A percentile compares a stretch with the other conserved stretches of the same genome.
These are phyloP conservation scores for Entomortierella lignicola DNA, from an alignment of 192 early-diverging fungal genomes.

Conservation along the genomic window DNA sequence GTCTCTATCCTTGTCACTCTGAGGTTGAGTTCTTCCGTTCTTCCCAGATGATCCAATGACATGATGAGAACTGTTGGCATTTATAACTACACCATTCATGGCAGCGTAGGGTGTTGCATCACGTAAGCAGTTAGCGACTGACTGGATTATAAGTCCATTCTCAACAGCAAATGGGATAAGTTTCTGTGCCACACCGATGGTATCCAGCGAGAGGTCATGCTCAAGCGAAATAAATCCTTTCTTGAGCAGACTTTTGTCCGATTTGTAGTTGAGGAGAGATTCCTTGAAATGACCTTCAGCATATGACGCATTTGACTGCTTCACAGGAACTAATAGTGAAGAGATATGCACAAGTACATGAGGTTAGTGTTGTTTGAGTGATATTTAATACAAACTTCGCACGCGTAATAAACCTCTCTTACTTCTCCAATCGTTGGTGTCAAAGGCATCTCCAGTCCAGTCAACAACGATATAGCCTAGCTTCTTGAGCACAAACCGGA, in stretches of 20 bases:
- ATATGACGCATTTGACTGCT: background rate
- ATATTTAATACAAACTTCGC: background rate
- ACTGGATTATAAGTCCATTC: slow-evolving; percentile 8
- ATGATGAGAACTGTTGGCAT: background rate
- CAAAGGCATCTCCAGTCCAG: slow-evolving; percentile 50
- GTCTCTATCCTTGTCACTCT: background rate
- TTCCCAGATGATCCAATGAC: background rate
- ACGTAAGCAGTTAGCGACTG: slow-evolving; percentile 27
- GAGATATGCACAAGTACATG: too few species aligned
- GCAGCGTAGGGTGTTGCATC: slow-evolving; percentile 16
- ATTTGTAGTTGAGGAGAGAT: background rate
- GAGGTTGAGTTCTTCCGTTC: background rate
- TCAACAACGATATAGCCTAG: slow-evolving; percentile 58
- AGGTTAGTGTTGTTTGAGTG: too few species aligned
- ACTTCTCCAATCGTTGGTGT: slow-evolving; percentile 53
- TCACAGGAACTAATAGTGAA: slow-evolving; percentile 1
- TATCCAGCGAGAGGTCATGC: slow-evolving; percentile 18
- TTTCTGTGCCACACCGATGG: slow-evolving; percentile 15
- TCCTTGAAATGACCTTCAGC: background rate
- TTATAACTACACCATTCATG: background rate
- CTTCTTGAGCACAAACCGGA: slow-evolving; percentile 69
- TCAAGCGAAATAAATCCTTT: slow-evolving; percentile 43
- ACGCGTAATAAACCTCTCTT: background rate
- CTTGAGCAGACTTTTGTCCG: background rate
- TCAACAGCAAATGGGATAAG: slow-evolving; percentile 13